Evolutionary conservation across 495 filamentous ascomycete genomes (phyloP).

Genomic region (Endocarpon pusillum): DNA sequence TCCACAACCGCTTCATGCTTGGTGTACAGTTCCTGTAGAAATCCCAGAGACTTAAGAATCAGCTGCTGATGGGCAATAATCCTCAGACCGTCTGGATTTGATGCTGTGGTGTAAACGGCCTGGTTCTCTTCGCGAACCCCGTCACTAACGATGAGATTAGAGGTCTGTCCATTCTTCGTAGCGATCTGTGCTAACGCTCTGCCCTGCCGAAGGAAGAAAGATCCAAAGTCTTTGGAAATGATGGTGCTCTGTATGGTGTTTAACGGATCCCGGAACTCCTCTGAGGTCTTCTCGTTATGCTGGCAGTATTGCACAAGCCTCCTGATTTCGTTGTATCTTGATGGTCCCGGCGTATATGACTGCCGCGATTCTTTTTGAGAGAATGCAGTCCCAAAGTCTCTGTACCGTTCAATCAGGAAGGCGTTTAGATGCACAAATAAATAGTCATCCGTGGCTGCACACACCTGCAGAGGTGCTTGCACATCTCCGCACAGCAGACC

Average conservation of each 20-base stretch:
- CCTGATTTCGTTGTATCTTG: slow-evolving; percentile 20
- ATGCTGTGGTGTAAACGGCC: slow-evolving; percentile 21
- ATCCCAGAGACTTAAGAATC: slow-evolving; percentile 20
- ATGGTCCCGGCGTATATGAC: slow-evolving; percentile 16
- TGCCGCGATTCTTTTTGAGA: slow-evolving; percentile 14
- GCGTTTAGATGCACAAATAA: slow-evolving; percentile 84
- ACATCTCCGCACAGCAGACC: slow-evolving; percentile 73
- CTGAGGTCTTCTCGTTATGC: slow-evolving; percentile 19
- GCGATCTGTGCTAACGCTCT: slow-evolving; percentile 22
- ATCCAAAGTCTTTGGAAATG: slow-evolving; percentile 21
- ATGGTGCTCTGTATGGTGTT: slow-evolving; percentile 32
- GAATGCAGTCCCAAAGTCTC: slow-evolving; percentile 28
- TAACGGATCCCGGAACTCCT: slow-evolving; percentile 27
- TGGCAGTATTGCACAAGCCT: slow-evolving; percentile 23
- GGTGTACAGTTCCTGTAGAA: slow-evolving; percentile 12
- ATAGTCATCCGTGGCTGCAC: slow-evolving; percentile 71
- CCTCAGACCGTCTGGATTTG: slow-evolving; percentile 24
- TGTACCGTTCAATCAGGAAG: slow-evolving; percentile 40
- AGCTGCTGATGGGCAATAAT: slow-evolving; percentile 34
- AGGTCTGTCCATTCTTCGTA: slow-evolving; percentile 8
- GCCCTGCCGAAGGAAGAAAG: slow-evolving; percentile 22
- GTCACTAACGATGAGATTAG: slow-evolving; percentile 12
- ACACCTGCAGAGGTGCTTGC: slow-evolving; percentile 55
- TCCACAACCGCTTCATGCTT: slow-evolving; percentile 26
- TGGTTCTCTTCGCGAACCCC: no score